Evolutionary conservation across 1,139 yeast genomes (phyloP), one percentile per base, ranked within the genome.

Genomic region (Williopsis jadinii): DNA sequence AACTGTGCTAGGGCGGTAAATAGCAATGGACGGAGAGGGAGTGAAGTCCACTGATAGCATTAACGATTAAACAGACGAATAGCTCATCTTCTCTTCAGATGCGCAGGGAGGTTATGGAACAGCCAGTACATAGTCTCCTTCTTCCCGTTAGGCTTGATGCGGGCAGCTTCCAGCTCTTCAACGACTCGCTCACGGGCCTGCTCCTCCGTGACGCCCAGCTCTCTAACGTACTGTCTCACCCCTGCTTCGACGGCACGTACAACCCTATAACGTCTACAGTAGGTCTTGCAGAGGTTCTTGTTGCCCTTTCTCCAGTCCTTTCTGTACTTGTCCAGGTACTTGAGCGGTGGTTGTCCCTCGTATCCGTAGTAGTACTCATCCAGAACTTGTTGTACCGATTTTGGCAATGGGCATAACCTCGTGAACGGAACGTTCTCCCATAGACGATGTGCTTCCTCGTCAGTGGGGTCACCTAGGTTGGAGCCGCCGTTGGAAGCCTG

Each of bases 121-220:
- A 55, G 67, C 67, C 30, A 80, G 64, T 37, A 77, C 80, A 57
- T 66, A 2, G 59, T 51, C 35, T 53, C 56, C 35, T 51, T 53
- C 32, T 50, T 53, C 11, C 58, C 56, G 37, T 45, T 44, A 2
- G 42, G 48, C 36, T 50, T 52, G 1, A 34, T 32, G 40, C 59
- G 48, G 29, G 41, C 15, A n/a, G 30, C 31, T 35, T 55, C 59
- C 13, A 55, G 29, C 32, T 55, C 58, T 11, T 34, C 39, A 19
- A 53, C 36, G 32, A 48, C 44, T 31, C 47, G 44, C 11, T 53
- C 56, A 12, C 48, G 45, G 3, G 59, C 59, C n/a, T 42, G 31
- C n/a, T 19, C 33, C 26, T 50, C 53, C 31, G 41, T 44, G 11
- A 47, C 33, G 9, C 49, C 54, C 33, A 42, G 46, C 8, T 52